phyloP scores from a whole-genome alignment of 2,329 filamentous ascomycete species.

The Aureobasidium lini region DNA sequence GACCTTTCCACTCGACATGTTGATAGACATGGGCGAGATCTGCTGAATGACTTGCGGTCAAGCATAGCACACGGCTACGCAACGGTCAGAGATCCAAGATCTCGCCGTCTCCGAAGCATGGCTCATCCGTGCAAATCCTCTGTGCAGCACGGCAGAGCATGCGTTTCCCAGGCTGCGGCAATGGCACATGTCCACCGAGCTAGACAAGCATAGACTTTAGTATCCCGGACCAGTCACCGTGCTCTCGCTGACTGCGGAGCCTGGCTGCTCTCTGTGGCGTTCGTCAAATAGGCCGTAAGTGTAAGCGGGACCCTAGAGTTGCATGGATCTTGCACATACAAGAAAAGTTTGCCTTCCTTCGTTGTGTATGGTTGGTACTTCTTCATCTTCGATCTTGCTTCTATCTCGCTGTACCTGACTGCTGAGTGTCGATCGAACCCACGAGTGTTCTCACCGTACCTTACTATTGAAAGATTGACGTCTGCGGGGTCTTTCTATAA shows the following conservation, averaged over 20 bases:
- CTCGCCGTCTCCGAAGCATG: neutral
- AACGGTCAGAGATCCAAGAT: neutral
- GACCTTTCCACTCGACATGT: no score
- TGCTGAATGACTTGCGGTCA: neutral
- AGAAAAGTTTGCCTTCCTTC: constrained; percentile 1
- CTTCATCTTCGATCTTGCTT: neutral
- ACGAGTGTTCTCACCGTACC: neutral
- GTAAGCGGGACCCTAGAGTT: neutral
- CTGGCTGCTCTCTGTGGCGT: neutral
- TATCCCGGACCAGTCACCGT: neutral
- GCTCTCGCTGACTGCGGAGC: neutral
- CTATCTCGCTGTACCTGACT: neutral
- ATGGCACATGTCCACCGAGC: neutral
- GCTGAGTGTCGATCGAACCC: neutral
- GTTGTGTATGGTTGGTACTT: neutral
- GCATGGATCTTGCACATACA: constrained; percentile 1
- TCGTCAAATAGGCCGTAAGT: neutral
- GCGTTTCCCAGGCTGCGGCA: neutral
- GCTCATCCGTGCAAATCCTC: neutral
- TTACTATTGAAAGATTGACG: neutral
- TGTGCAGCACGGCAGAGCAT: neutral
- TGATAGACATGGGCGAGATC: neutral
- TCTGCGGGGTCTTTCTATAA: constrained; percentile 1
- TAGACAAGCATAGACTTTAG: neutral
- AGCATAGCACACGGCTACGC: neutral